Conservation (phyloP, 192 early-diverging fungal genomes). For the Rhizophagus prolifer region DNA sequence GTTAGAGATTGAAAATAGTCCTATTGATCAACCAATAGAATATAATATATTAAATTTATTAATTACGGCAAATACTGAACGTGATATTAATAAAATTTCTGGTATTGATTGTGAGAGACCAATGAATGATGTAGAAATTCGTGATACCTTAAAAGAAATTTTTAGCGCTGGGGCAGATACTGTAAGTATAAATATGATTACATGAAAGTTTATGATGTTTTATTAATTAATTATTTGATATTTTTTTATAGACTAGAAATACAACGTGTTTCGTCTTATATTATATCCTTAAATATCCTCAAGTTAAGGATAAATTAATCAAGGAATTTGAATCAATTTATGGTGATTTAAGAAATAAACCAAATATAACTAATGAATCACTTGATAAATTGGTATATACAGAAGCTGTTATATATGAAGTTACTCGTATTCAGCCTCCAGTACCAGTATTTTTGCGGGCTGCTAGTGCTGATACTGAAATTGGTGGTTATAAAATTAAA, state of each 20-base stretch:
- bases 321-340: background rate
- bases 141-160: background rate
- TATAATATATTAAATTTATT: background rate
- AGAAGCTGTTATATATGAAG: slow-evolving; percentile 16
- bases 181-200: background rate
- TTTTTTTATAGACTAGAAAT: slow-evolving; percentile 5
- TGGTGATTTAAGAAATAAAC: background rate
- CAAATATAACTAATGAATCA: background rate
- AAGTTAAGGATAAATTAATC: background rate
- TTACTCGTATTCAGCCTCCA: background rate
- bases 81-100: background rate
- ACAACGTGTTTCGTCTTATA: background rate
- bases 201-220: too few species aligned
- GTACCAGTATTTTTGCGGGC: background rate
- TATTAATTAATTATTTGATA: background rate
- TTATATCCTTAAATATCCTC: background rate
- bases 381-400: slow-evolving; percentile 6
- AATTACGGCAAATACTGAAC: background rate
- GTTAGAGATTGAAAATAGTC: background rate
- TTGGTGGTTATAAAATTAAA: slow-evolving; percentile 8
- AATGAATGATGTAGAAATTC: slow-evolving; percentile 5
- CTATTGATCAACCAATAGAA: background rate
- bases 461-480: background rate
- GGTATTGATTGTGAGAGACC: background rate
- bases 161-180: slow-evolving; percentile 14